A percentile compares a stretch with the other conserved stretches of the same genome.
Conservation (phyloP, 2,329 filamentous ascomycete genomes). For the Diaporthe helianthi region DNA sequence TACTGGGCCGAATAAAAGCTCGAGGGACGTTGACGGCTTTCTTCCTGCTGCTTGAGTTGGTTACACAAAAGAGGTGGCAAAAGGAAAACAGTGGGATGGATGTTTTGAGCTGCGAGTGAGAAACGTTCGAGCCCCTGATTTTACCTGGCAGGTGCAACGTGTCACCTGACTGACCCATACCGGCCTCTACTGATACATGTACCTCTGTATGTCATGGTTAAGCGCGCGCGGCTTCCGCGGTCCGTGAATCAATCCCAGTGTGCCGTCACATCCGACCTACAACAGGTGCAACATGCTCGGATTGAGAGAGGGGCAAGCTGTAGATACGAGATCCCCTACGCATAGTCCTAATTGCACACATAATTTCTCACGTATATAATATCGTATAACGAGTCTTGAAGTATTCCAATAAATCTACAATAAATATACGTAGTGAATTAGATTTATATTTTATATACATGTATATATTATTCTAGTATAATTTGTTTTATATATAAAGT, state of each 20-base stretch:
- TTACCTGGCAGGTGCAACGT: neutral
- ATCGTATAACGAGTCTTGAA: too few species aligned
- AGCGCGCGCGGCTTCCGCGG: neutral
- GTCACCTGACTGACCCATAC: conserved; percentile 3
- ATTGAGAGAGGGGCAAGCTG: neutral
- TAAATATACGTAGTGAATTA: too few species aligned
- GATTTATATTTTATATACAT: too few species aligned
- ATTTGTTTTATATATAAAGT: too few species aligned
- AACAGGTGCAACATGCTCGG: neutral
- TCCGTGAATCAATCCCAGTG: neutral
- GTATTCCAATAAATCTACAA: too few species aligned
- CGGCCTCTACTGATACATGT: conserved; percentile 1
- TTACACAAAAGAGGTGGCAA: too few species aligned
- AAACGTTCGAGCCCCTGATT: neutral
- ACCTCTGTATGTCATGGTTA: neutral
- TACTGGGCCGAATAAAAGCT: neutral
- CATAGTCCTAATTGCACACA: too few species aligned
- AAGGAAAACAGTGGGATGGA: neutral
- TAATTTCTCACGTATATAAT: too few species aligned
- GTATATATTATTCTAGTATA: too few species aligned
- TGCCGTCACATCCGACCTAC: neutral
- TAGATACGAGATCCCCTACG: too few species aligned
- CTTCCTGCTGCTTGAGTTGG: neutral
- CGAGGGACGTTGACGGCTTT: too few species aligned
- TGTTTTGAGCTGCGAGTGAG: neutral